Conservation (phyloP, 257 asterid species). For the Solanum chmielewskii region DNA sequence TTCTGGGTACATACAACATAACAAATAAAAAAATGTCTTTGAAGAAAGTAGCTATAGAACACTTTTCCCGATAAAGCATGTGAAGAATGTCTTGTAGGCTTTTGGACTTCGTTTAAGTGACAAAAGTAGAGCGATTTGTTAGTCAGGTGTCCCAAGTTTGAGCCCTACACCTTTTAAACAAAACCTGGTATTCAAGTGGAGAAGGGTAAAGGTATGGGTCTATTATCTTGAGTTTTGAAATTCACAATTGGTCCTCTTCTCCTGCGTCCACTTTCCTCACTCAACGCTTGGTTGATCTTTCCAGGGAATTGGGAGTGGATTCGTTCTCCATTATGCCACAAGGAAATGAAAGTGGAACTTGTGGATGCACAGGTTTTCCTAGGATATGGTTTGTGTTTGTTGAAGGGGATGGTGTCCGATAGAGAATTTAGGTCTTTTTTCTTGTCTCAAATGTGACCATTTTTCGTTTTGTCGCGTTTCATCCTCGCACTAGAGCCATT, state of each 20-base stretch:
- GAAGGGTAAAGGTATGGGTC: background rate
- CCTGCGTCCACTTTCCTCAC: background rate
- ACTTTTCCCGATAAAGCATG: background rate
- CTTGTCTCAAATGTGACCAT: background rate
- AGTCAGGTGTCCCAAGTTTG: background rate
- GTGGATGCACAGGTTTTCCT: background rate
- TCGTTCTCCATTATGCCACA: background rate
- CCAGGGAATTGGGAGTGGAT: background rate
- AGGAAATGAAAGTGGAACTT: background rate
- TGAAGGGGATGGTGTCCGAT: background rate
- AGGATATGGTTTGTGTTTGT: background rate
- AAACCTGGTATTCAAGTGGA: background rate
- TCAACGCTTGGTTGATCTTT: background rate
- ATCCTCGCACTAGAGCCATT: background rate
- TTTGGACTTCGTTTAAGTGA: background rate
- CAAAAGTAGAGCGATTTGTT: background rate
- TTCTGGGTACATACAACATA: background rate
- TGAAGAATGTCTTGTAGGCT: background rate
- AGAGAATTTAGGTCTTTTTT: background rate
- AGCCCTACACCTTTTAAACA: background rate
- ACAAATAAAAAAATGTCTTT: background rate
- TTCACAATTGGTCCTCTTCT: background rate
- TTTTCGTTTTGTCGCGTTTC: background rate
- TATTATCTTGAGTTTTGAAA: background rate
- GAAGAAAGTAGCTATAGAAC: background rate